phyloP scores from a whole-genome alignment of 169 alveolate species.

The Cryptosporidium parvum region DNA sequence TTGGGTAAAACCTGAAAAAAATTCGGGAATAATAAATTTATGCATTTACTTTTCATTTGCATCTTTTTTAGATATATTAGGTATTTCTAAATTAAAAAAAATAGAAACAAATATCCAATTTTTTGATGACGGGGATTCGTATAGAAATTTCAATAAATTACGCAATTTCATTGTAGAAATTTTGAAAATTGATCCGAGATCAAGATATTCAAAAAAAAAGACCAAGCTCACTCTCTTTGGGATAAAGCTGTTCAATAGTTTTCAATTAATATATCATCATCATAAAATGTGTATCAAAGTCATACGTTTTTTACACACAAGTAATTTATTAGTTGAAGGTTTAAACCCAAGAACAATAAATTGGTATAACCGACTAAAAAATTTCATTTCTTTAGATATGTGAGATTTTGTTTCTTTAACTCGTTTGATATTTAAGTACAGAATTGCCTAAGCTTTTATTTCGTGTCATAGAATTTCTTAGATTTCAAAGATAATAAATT shows the following conservation, averaged over 20 bases:
- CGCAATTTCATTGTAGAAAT: constrained; percentile 13
- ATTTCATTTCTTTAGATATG: background rate
- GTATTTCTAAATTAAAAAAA: background rate
- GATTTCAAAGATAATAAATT: no score
- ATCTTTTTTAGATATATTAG: constrained; percentile 24
- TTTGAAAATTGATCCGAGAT: constrained; percentile 20
- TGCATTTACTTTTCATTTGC: constrained; percentile 47
- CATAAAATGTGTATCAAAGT: constrained; percentile 16
- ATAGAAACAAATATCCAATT: background rate
- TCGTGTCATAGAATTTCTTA: background rate
- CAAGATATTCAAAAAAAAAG: constrained; percentile 37
- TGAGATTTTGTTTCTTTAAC: background rate
- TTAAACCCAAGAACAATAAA: constrained; percentile 28
- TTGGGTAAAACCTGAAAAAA: constrained; percentile 7
- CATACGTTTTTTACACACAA: background rate
- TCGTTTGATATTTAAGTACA: background rate
- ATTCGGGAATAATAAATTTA: background rate
- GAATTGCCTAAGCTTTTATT: no score
- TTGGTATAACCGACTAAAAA: constrained; percentile 3
- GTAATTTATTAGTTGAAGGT: constrained; percentile 7
- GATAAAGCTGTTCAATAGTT: constrained; percentile 27
- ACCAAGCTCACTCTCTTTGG: constrained; percentile 11
- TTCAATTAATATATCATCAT: constrained; percentile 36
- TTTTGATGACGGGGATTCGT: background rate
- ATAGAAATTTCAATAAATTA: constrained; percentile 7